phyloP scores from a whole-genome alignment of 1,284 basidiomycete species.

The Malassezia cuniculi region DNA sequence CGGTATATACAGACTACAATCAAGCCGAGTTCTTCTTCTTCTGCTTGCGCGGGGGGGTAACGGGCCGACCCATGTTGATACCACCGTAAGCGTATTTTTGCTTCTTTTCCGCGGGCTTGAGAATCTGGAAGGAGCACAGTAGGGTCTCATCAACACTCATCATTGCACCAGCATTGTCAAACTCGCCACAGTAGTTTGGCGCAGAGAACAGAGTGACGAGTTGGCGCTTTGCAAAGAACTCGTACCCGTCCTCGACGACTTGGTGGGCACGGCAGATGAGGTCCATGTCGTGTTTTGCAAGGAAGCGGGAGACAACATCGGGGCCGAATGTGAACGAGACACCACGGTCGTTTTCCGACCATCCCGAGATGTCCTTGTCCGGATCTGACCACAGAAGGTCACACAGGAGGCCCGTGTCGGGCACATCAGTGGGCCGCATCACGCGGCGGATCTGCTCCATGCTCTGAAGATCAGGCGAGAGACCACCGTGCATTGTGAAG shows the following conservation, averaged over 20 bases:
- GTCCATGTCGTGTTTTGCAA: slow-evolving; percentile 98
- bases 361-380: slow-evolving; percentile 97
- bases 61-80: slow-evolving; percentile 48
- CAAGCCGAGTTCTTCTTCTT: slow-evolving; percentile 46
- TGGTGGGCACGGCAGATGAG: slow-evolving; percentile 96
- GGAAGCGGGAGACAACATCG: slow-evolving; percentile 90
- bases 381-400: slow-evolving; percentile 98
- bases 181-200: slow-evolving; percentile 94
- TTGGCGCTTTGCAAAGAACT: slow-evolving; percentile 96
- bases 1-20: slow-evolving; percentile 15
- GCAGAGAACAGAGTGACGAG: slow-evolving; percentile 94
- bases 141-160: slow-evolving; percentile 99
- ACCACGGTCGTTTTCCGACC: slow-evolving; percentile 97
- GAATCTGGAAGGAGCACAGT: slow-evolving; percentile 84
- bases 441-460: slow-evolving; percentile 99
- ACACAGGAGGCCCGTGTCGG: slow-evolving; percentile 93
- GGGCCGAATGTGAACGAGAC: slow-evolving; percentile 98
- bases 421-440: slow-evolving; percentile 97
- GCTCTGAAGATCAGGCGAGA: slow-evolving; percentile 91
- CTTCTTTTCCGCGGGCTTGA: slow-evolving; percentile 99
- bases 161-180: slow-evolving; percentile 98
- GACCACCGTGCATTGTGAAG: slow-evolving; percentile 72
- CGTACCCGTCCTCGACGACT: slow-evolving; percentile 98
- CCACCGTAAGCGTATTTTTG: slow-evolving; percentile 55
- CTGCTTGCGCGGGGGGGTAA: slow-evolving; percentile 51